Evolutionary conservation across 2,329 filamentous ascomycete species (phyloP).

Genomic region (Colletotrichum tanaceti): DNA sequence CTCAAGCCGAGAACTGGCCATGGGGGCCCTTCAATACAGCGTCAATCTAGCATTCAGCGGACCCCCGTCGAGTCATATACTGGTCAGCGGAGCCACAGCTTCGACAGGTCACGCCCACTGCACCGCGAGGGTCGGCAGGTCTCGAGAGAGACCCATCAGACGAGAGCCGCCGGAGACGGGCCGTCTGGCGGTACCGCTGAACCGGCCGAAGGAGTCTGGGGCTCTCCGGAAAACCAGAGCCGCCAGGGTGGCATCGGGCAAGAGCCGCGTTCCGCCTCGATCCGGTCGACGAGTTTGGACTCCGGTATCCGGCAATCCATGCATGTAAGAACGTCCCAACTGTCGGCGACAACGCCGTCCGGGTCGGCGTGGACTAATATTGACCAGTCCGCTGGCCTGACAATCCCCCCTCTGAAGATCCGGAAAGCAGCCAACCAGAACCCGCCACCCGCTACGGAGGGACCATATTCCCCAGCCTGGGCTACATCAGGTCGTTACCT

Average conservation of each 20-base stretch:
- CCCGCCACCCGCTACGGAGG: not conserved
- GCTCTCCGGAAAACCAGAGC: not conserved
- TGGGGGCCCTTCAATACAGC: not conserved
- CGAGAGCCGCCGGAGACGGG: not conserved
- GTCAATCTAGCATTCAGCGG: not conserved
- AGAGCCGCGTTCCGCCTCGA: not conserved
- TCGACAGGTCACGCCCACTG: not conserved
- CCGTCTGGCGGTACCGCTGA: not conserved
- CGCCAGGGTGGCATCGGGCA: not conserved
- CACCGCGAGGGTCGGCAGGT: slow-evolving; percentile 9
- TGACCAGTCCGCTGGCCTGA: not conserved
- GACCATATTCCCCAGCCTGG: not conserved
- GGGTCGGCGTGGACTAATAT: not conserved
- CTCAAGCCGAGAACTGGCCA: not conserved
- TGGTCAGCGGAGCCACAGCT: not conserved
- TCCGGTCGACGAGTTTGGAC: slow-evolving; percentile 8
- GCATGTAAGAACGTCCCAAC: not conserved
- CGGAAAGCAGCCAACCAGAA: not conserved
- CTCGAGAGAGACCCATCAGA: not conserved
- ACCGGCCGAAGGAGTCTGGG: not conserved
- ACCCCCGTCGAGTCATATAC: not conserved
- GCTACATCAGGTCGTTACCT: not conserved
- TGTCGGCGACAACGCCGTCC: not conserved
- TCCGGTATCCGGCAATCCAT: not conserved
- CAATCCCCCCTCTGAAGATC: not conserved